Percentiles rank a stretch among this genome's conserved stretches.
phyloP scores from a whole-genome alignment of 148 eudicot species.

The Cornus florida region DNA sequence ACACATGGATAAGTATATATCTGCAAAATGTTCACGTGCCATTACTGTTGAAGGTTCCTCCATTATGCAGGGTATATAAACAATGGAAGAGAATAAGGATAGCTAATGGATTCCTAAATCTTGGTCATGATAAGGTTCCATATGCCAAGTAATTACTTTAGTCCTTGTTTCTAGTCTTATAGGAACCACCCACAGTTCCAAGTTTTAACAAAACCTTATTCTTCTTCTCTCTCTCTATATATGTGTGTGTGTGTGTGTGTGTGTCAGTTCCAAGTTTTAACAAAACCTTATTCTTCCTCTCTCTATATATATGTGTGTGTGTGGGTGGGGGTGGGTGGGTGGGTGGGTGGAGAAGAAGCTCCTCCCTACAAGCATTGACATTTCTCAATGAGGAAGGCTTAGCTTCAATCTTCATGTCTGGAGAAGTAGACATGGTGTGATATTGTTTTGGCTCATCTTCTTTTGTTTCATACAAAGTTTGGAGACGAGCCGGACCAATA shows the following conservation, averaged over 20 bases:
- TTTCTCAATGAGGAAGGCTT: neutral
- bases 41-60: neutral
- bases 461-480: neutral
- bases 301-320: no score
- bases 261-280: neutral
- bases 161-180: neutral
- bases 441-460: slow-evolving; percentile 13
- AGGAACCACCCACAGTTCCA: neutral
- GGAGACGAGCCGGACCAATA: slow-evolving; percentile 16
- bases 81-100: neutral
- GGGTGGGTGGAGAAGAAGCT: neutral
- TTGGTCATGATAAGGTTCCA: neutral
- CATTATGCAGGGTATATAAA: no score
- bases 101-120: neutral
- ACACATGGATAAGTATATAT: no score
- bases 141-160: neutral
- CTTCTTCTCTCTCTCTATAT: neutral
- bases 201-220: neutral
- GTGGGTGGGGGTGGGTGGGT: no score
- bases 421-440: slow-evolving; percentile 17
- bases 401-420: neutral
- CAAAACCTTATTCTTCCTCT: neutral
- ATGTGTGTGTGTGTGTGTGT: no score
- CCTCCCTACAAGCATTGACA: neutral
- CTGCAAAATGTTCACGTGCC: neutral